Evolutionary conservation across 2,329 filamentous ascomycete species (phyloP).

Genomic region (Phaeosphaeria sp.): DNA sequence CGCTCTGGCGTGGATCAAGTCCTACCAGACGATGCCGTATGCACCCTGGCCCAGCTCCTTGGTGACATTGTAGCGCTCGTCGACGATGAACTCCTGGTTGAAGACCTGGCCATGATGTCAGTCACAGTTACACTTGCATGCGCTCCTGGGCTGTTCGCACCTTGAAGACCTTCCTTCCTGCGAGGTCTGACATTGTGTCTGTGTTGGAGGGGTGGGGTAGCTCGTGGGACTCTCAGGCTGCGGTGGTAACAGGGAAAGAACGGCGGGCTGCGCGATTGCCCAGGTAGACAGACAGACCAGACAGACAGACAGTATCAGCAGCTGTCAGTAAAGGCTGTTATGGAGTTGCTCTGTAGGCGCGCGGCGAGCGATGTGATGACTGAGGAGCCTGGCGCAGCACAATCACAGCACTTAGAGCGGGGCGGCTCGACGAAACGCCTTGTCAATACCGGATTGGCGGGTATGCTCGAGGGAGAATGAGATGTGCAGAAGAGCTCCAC

Average conservation of each 20-base stretch:
- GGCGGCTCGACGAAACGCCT: slow-evolving; percentile 7
- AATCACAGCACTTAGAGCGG: slow-evolving; percentile 15
- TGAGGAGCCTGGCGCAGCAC: slow-evolving; percentile 8
- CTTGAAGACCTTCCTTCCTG: slow-evolving; percentile 69
- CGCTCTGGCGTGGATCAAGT: slow-evolving; percentile 4
- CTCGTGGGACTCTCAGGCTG: neutral
- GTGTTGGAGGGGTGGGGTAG: slow-evolving; percentile 5
- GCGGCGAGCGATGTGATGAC: slow-evolving; percentile 36
- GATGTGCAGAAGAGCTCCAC: neutral
- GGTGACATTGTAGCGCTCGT: slow-evolving; percentile 97
- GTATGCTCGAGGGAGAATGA: slow-evolving; percentile 9
- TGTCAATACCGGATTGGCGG: slow-evolving; percentile 23
- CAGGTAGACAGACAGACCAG: slow-evolving; percentile 14
- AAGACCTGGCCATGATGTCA: slow-evolving; percentile 63
- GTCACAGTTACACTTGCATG: neutral
- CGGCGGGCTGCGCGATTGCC: neutral
- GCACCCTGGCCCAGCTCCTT: slow-evolving; percentile 98
- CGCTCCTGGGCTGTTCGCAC: slow-evolving; percentile 47
- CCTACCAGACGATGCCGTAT: slow-evolving; percentile 97
- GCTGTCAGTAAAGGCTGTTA: slow-evolving; percentile 19
- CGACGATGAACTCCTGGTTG: slow-evolving; percentile 98
- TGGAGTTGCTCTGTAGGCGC: slow-evolving; percentile 32
- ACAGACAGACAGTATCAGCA: slow-evolving; percentile 16
- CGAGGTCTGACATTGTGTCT: slow-evolving; percentile 62
- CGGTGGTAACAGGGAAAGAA: neutral